Conservation (phyloP, 2,329 filamentous ascomycete genomes). For the Hypoxylon sp. region DNA sequence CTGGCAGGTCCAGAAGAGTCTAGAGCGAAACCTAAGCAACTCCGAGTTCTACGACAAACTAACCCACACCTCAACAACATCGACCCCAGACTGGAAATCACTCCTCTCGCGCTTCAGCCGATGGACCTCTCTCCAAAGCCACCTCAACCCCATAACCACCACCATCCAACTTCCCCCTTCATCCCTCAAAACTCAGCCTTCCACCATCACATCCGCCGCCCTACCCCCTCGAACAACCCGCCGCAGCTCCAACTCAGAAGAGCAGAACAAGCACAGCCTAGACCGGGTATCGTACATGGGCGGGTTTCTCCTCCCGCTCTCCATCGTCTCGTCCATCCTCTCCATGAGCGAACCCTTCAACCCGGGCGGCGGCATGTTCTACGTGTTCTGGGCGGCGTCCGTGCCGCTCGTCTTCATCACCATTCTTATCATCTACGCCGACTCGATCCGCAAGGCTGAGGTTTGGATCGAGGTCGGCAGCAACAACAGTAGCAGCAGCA, state of each 20-base stretch:
- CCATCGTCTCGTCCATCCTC: constrained; percentile 63
- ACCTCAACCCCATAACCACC: constrained; percentile 28
- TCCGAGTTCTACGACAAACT: constrained; percentile 24
- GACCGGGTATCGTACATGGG: constrained; percentile 66
- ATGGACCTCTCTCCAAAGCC: constrained; percentile 47
- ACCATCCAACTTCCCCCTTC: constrained; percentile 18
- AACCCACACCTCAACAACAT: neutral
- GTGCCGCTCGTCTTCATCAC: constrained; percentile 58
- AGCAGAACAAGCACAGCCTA: constrained; percentile 59
- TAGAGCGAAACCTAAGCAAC: constrained; percentile 57
- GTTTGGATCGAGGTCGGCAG: constrained; percentile 62
- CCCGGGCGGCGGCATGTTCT: constrained; percentile 61
- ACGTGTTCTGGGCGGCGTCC: constrained; percentile 64
- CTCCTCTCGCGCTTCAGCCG: constrained; percentile 54
- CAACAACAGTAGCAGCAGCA: neutral
- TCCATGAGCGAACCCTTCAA: constrained; percentile 63
- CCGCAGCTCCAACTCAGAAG: constrained; percentile 24
- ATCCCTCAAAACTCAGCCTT: constrained; percentile 22
- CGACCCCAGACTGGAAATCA: constrained; percentile 51
- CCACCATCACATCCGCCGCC: neutral
- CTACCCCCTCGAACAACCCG: neutral
- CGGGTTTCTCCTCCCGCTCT: constrained; percentile 64
- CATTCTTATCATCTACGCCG: constrained; percentile 63
- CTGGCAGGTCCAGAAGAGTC: constrained; percentile 52
- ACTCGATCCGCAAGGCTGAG: constrained; percentile 62